Conservation (phyloP, 345 rosid genomes). For the Eutrema heterophyllum region DNA sequence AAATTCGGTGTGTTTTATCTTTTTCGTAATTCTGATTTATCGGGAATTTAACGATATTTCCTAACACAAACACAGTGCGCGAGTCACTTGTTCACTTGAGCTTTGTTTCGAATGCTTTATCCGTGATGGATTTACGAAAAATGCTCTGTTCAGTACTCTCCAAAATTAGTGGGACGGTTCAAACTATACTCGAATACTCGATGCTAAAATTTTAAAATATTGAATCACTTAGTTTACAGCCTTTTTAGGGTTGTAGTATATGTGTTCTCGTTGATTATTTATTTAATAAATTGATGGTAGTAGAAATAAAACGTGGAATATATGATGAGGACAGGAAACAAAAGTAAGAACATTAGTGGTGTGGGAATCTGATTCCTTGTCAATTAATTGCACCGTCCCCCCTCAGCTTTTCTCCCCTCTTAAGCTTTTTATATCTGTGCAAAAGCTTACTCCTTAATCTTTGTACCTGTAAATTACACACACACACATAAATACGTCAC, state of each 20-base stretch:
- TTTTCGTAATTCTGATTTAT: too few relatives aligned
- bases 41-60: too few relatives aligned
- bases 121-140: too few relatives aligned
- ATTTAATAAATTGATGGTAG: neutral
- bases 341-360: slow-evolving; percentile 28
- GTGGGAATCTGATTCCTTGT: slow-evolving; percentile 38
- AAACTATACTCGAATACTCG: too few relatives aligned
- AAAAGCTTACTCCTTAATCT: slow-evolving; percentile 25
- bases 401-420: slow-evolving; percentile 4
- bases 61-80: too few relatives aligned
- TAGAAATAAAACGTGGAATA: slow-evolving; percentile 26
- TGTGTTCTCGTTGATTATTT: neutral
- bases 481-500: neutral
- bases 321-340: slow-evolving; percentile 30
- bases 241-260: neutral
- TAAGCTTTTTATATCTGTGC: slow-evolving; percentile 22
- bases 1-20: too few relatives aligned
- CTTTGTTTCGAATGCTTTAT: neutral
- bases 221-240: neutral
- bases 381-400: slow-evolving; percentile 33
- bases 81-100: neutral
- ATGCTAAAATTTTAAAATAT: too few relatives aligned
- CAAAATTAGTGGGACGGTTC: neutral
- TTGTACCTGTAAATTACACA: slow-evolving; percentile 9
- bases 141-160: too few relatives aligned